Conservation (phyloP, 805 yeast genomes). For the Cyberlindnera lachancei region DNA sequence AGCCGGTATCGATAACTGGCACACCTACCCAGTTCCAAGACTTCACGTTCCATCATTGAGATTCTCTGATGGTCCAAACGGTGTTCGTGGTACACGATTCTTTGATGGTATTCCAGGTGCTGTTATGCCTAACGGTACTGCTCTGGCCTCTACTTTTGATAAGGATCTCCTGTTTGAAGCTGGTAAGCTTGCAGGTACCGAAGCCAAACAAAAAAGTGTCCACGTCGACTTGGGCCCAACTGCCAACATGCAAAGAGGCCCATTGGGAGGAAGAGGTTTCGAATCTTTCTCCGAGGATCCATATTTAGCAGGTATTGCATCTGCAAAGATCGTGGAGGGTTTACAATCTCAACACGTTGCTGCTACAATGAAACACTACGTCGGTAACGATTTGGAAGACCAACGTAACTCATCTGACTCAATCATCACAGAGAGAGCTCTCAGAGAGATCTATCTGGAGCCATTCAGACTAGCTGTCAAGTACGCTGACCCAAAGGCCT, state of each 20-base stretch:
- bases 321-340: constrained; percentile 46
- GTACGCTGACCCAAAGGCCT: constrained; percentile 42
- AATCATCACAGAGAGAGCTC: constrained; percentile 48
- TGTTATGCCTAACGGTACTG: constrained; percentile 54
- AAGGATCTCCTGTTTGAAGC: constrained; percentile 39
- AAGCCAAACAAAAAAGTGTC: constrained; percentile 47
- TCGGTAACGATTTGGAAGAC: constrained; percentile 56
- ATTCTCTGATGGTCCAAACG: constrained; percentile 56
- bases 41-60: constrained; percentile 40
- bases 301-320: constrained; percentile 34
- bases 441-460: constrained; percentile 55
- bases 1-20: constrained; percentile 44
- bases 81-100: constrained; percentile 51
- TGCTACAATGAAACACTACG: constrained; percentile 57
- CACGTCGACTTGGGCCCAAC: constrained; percentile 44
- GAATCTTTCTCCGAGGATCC: constrained; percentile 63
- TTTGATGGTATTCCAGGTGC: constrained; percentile 46
- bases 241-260: constrained; percentile 48
- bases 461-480: constrained; percentile 57
- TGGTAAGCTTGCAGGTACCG: constrained; percentile 46
- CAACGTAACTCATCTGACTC: constrained; percentile 43
- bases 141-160: constrained; percentile 49
- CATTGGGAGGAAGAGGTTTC: constrained; percentile 56
- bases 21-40: constrained; percentile 33
- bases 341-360: constrained; percentile 43